phyloP scores from a whole-genome alignment of 2,329 filamentous ascomycete species.

The Sporothrix pallida region DNA sequence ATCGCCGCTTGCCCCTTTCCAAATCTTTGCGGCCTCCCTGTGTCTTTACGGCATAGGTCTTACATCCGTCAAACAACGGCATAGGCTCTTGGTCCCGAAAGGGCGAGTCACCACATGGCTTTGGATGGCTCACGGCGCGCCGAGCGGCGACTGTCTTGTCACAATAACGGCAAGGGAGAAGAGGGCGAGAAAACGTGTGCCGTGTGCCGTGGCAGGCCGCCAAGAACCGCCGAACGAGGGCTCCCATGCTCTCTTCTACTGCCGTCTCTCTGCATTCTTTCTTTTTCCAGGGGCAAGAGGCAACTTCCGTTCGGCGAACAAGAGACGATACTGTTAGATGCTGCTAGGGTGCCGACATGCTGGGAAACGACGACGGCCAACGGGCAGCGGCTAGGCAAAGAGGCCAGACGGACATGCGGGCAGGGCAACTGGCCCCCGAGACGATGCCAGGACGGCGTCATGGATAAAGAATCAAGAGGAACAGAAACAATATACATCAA shows the following conservation, averaged over 20 bases:
- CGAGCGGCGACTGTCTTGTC: neutral
- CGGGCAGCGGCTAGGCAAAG: neutral
- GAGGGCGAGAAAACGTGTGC: slow-evolving; percentile 9
- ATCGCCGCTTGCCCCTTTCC: neutral
- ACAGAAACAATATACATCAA: neutral
- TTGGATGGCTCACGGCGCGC: neutral
- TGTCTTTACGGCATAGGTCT: neutral
- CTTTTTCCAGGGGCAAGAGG: slow-evolving; percentile 25
- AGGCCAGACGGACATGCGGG: neutral
- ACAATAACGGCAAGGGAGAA: slow-evolving; percentile 5
- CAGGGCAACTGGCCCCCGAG: neutral
- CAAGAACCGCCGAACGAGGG: neutral
- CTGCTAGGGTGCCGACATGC: neutral
- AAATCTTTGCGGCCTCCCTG: neutral
- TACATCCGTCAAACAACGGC: neutral
- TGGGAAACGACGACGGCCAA: neutral
- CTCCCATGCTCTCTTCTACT: neutral
- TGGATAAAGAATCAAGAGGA: neutral
- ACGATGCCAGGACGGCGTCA: neutral
- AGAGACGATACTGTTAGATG: neutral
- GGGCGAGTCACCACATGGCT: neutral
- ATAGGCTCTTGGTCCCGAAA: no score
- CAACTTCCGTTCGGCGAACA: slow-evolving; percentile 1
- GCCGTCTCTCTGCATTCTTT: neutral
- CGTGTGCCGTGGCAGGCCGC: slow-evolving; percentile 2